Conservation (phyloP, 345 rosid species). For the Capsella bursapastoris region DNA sequence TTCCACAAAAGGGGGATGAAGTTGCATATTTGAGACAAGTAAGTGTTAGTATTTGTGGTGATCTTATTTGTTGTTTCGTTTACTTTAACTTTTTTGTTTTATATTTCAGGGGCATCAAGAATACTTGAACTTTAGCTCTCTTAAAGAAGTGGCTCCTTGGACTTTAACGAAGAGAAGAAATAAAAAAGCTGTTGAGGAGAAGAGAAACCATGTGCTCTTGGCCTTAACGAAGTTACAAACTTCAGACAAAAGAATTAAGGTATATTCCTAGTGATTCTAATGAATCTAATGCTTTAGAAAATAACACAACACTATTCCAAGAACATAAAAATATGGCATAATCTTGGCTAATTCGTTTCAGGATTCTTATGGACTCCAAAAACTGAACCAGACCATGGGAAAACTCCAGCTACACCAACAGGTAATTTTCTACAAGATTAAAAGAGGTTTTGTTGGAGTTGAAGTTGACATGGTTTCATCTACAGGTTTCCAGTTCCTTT, state of each 20-base stretch:
- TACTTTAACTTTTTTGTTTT: slow-evolving; percentile 12
- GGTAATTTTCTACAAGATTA: slow-evolving; percentile 52
- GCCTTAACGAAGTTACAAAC: slow-evolving; percentile 66
- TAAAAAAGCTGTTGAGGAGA: slow-evolving; percentile 73
- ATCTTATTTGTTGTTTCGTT: slow-evolving; percentile 6
- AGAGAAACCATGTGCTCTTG: slow-evolving; percentile 53
- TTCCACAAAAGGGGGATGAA: slow-evolving; percentile 91
- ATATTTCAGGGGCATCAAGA: slow-evolving; percentile 91
- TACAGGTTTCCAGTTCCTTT: slow-evolving; percentile 91
- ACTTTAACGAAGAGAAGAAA: slow-evolving; percentile 52
- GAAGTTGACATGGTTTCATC: slow-evolving; percentile 20
- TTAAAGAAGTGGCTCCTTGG: slow-evolving; percentile 83
- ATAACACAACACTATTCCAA: neutral
- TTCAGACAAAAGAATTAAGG: slow-evolving; percentile 64
- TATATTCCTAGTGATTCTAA: slow-evolving; percentile 31
- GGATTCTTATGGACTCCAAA: slow-evolving; percentile 81
- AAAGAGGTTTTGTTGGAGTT: slow-evolving; percentile 11
- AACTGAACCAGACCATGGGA: slow-evolving; percentile 70
- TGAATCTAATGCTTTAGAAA: slow-evolving; percentile 9
- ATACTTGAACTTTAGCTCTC: slow-evolving; percentile 52
- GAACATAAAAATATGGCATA: slow-evolving; percentile 17
- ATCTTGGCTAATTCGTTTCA: slow-evolving; percentile 45
- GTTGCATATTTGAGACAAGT: slow-evolving; percentile 90
- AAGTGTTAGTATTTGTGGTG: slow-evolving; percentile 26
- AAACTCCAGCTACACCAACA: slow-evolving; percentile 74